These are phyloP conservation scores for Neoascochyta sp. DNA, from an alignment of 2,329 filamentous ascomycete species.

Conservation along the genomic window DNA sequence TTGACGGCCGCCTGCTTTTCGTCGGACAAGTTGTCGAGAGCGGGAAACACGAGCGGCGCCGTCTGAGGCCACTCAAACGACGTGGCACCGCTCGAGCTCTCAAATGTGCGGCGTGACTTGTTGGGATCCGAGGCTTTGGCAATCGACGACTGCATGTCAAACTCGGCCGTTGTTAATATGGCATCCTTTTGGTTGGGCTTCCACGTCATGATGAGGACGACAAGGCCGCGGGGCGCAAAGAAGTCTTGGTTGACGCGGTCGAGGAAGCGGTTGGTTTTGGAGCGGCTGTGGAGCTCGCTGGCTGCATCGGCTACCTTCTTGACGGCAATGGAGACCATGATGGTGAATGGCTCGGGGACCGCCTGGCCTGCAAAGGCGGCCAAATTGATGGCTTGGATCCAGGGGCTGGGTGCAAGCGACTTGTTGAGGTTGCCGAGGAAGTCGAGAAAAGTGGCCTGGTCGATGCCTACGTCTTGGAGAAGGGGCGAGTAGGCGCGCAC, in stretches of 20 bases:
- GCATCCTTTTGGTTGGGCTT: conserved; percentile 38
- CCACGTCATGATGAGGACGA: conserved; percentile 54
- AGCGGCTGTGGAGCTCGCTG: conserved; percentile 24
- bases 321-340: conserved; percentile 41
- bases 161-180: conserved; percentile 1
- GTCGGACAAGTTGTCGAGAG: conserved; percentile 22
- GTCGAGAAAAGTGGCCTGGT: conserved; percentile 47
- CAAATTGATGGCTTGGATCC: conserved; percentile 24
- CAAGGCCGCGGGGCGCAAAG: conserved; percentile 55
- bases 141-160: conserved; percentile 4
- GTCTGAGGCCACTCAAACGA: conserved; percentile 36
- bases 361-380: conserved; percentile 23
- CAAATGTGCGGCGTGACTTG: too few species aligned
- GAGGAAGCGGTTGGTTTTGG: conserved; percentile 52
- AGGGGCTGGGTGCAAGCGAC: conserved; percentile 34
- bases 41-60: conserved; percentile 41
- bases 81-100: conserved; percentile 4
- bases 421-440: conserved; percentile 50
- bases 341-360: conserved; percentile 10
- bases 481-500: conserved; percentile 52
- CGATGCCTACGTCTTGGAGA: conserved; percentile 45
- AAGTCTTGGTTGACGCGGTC: conserved; percentile 54
- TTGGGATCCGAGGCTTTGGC: too few species aligned
- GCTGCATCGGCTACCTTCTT: conserved; percentile 33
- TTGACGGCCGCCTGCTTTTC: conserved; percentile 27